phyloP scores from a whole-genome alignment of 768 basidiomycete genomes.

The Inosperma sp. region DNA sequence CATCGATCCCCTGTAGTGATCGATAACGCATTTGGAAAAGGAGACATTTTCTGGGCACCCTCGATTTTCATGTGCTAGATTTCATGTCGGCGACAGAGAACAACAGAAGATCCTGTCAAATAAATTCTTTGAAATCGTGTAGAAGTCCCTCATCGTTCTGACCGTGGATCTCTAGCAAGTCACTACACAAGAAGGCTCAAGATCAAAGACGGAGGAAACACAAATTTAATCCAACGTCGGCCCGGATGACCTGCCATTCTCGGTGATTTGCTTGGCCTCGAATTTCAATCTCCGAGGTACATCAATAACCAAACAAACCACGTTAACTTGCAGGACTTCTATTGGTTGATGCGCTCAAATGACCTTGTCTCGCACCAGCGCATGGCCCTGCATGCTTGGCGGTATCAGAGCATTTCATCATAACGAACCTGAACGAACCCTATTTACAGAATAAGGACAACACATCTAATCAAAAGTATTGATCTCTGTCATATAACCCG shows the following conservation, averaged over 20 bases:
- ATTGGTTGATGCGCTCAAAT: background rate
- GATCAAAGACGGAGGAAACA: conserved; percentile 7
- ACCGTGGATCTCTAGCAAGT: too few relatives aligned
- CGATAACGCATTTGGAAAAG: conserved; percentile 22
- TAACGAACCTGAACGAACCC: too few relatives aligned
- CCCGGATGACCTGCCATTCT: conserved; percentile 1
- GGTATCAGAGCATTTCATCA: too few relatives aligned
- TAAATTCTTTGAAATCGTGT: background rate
- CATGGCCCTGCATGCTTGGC: too few relatives aligned
- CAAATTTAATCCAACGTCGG: conserved; percentile 4
- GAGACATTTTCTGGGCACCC: conserved; percentile 7
- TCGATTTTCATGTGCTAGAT: conserved; percentile 5
- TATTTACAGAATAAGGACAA: too few relatives aligned
- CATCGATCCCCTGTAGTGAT: conserved; percentile 25
- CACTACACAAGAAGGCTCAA: conserved; percentile 1
- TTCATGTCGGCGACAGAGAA: too few relatives aligned
- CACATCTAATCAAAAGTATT: too few relatives aligned
- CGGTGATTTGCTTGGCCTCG: background rate
- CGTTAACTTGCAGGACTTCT: background rate
- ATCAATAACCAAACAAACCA: conserved; percentile 1
- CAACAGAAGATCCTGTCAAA: conserved; percentile 5
- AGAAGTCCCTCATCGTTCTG: too few relatives aligned
- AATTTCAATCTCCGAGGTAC: conserved; percentile 11
- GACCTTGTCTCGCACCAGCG: background rate
- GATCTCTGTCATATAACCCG: conserved; percentile 21